Evolutionary conservation across 495 filamentous ascomycete genomes (phyloP).

Genomic region (Neurospora sp.): DNA sequence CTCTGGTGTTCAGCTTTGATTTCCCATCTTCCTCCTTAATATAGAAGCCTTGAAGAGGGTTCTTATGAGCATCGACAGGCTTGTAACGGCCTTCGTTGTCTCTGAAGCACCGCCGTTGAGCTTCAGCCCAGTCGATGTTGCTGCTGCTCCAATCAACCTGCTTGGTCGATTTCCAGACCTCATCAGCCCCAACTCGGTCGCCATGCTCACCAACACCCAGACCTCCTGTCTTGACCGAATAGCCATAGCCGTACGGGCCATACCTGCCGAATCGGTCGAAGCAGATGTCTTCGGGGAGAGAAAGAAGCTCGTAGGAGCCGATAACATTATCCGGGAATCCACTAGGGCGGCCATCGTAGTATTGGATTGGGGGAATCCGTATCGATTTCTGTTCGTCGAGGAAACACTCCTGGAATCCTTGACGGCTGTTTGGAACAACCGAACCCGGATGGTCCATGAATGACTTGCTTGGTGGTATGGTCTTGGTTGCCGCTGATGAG

Average conservation of each 20-base stretch:
- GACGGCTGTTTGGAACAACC: constrained; percentile 35
- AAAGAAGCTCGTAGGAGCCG: constrained; percentile 72
- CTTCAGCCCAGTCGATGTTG: constrained; percentile 62
- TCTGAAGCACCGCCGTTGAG: constrained; percentile 57
- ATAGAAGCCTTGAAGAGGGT: constrained; percentile 34
- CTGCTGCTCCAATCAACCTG: constrained; percentile 63
- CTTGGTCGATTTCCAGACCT: constrained; percentile 56
- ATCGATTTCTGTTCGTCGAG: constrained; percentile 52
- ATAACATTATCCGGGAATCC: constrained; percentile 77
- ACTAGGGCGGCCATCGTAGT: constrained; percentile 60
- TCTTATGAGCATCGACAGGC: constrained; percentile 19
- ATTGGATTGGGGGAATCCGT: constrained; percentile 56
- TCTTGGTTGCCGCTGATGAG: constrained; percentile 57
- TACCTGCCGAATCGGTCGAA: constrained; percentile 87
- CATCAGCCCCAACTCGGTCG: constrained; percentile 62
- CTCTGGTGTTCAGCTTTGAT: constrained; percentile 1
- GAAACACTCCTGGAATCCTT: constrained; percentile 60
- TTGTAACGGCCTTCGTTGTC: constrained; percentile 65
- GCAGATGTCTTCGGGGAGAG: constrained; percentile 77
- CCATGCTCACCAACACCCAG: constrained; percentile 70
- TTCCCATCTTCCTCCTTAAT: constrained; percentile 19
- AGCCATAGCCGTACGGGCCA: constrained; percentile 85
- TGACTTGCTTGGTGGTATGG: constrained; percentile 61
- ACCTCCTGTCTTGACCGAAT: constrained; percentile 64
- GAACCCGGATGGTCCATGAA: constrained; percentile 56